phyloP scores from a whole-genome alignment of 2,329 filamentous ascomycete species.

The Hymenoscyphus linearis region DNA sequence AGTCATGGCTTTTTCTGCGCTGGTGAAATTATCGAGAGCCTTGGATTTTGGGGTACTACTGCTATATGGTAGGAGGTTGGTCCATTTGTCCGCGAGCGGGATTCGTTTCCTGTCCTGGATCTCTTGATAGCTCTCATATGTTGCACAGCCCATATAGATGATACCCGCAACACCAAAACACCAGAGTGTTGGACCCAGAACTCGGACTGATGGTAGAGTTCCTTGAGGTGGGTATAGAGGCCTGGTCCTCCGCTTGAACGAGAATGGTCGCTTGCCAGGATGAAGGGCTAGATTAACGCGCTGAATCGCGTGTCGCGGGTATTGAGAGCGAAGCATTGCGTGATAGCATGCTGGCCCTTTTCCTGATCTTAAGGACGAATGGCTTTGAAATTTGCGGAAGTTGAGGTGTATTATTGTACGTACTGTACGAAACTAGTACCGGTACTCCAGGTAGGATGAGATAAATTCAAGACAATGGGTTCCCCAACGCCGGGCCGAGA shows the following conservation, averaged over 20 bases:
- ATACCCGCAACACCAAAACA: not conserved
- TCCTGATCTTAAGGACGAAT: not conserved
- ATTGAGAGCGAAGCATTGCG: not conserved
- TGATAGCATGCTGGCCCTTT: not conserved
- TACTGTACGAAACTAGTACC: too few species aligned
- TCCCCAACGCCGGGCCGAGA: not conserved
- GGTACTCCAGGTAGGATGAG: too few species aligned
- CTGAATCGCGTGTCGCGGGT: not conserved
- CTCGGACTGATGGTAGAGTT: not conserved
- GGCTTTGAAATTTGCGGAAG: not conserved
- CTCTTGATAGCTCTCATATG: not conserved
- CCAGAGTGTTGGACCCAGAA: not conserved
- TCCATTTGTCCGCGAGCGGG: not conserved
- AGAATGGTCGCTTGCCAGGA: not conserved
- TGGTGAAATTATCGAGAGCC: not conserved
- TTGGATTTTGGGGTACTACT: not conserved
- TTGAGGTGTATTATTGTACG: too few species aligned
- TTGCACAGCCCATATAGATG: not conserved
- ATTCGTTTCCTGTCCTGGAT: not conserved
- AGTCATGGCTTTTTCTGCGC: not conserved
- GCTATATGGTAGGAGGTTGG: not conserved
- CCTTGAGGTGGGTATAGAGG: not conserved
- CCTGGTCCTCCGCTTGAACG: too few species aligned
- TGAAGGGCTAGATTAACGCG: not conserved
- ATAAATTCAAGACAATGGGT: not conserved